Evolutionary conservation across 2,329 filamentous ascomycete genomes (phyloP).

Genomic region (Leptographium wingfieldii): DNA sequence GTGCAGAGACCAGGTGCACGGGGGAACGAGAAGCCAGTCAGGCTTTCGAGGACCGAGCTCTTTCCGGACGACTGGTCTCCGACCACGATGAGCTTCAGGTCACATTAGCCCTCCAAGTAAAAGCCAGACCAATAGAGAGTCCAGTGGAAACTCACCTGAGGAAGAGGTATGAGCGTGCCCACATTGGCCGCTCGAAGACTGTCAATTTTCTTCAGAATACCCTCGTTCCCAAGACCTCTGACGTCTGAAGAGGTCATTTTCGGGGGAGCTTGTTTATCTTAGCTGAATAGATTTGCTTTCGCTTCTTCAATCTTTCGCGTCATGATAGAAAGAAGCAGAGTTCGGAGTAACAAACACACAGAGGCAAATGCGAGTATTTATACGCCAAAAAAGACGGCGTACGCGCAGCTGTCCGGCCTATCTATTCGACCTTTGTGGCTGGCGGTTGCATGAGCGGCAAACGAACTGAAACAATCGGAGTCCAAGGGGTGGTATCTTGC

Average conservation of each 20-base stretch:
- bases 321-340: too few species aligned
- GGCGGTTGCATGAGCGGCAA: too few species aligned
- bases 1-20: constrained; percentile 14
- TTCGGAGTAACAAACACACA: too few species aligned
- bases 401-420: too few species aligned
- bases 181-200: constrained; percentile 16
- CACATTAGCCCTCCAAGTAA: not conserved
- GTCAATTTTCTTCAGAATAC: constrained; percentile 16
- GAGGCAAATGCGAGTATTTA: too few species aligned
- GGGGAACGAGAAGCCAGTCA: constrained; percentile 18
- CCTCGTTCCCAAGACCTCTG: constrained; percentile 13
- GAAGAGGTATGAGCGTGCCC: constrained; percentile 15
- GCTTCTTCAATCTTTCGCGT: too few species aligned
- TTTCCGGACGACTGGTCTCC: constrained; percentile 66
- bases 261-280: not conserved
- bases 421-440: too few species aligned
- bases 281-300: too few species aligned
- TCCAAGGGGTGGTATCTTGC: too few species aligned
- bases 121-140: not conserved
- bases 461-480: too few species aligned
- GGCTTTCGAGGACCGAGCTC: constrained; percentile 56
- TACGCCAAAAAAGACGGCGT: too few species aligned
- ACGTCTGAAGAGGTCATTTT: not conserved
- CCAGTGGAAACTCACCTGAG: constrained; percentile 9
- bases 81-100: constrained; percentile 51